Evolutionary conservation across 2,329 filamentous ascomycete species (phyloP), one percentile per base, ranked within the genome.

Genomic region (Trichoderma guizhouense): DNA sequence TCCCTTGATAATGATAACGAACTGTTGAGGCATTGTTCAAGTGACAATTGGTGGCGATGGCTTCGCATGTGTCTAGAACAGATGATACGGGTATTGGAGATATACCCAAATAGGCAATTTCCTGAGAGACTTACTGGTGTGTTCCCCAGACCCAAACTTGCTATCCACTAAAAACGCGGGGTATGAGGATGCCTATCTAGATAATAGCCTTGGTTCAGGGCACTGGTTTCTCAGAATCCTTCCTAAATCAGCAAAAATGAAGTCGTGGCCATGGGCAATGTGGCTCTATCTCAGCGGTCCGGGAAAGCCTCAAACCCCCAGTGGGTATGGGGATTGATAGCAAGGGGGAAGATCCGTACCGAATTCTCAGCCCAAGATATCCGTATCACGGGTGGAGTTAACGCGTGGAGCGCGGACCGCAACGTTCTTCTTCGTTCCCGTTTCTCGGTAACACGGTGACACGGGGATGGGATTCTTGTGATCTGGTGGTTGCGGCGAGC

Each of bases 81-180:
- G 18, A 30, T 24, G 57, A 68, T 68, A 68, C 53, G 51, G 36
- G 64, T 18, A 32, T 47, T 36, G 65, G 34, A 47, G 12, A 43
- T 34, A 32, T 60, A 30, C 65, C 65, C 1, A 47, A 47, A 43
- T 18, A 43, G 65, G 65, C 53, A 68, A 68, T 68, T 68, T 47
- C 65, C 6, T 6, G 65, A 68, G 65, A 68, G 30, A 43, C 53
- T 60, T 43, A 32, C 34, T 7, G 55, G 26, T 32, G 21, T 7
- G 14, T 39, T 67, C 65, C 53, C 53, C 65, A 47, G 53, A 47
- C 18, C 53, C n/a, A 26, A 30, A 43, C 51, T 47, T 1, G n/a
- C 34, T 18, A 18, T 32, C 65, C 65, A 47, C 65, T 68, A 18
- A 66, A 68, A 68, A 57, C 65, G 65, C 65, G 65, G 53, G 65